Conservation (phyloP, 2,329 filamentous ascomycete species). For the Botrytis elliptica region DNA sequence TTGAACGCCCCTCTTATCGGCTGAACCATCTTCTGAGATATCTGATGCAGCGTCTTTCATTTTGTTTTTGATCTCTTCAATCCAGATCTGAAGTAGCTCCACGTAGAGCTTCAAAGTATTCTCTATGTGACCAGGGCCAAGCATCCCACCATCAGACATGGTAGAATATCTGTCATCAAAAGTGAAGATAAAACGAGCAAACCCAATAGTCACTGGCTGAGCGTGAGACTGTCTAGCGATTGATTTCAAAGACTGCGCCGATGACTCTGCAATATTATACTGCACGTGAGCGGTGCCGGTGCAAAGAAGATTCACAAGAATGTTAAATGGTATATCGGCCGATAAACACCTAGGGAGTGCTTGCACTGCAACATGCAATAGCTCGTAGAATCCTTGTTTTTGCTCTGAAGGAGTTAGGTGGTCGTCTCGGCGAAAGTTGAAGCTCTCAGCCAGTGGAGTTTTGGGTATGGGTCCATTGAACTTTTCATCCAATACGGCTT, state of each 20-base stretch:
- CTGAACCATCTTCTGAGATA: slow-evolving; percentile 57
- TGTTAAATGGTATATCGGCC: slow-evolving; percentile 86
- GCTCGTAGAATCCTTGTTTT: slow-evolving; percentile 91
- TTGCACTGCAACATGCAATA: slow-evolving; percentile 92
- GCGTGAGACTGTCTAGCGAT: slow-evolving; percentile 92
- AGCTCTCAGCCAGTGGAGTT: slow-evolving; percentile 91
- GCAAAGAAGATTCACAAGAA: slow-evolving; percentile 89
- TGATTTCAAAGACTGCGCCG: slow-evolving; percentile 87
- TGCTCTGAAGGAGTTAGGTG: slow-evolving; percentile 70
- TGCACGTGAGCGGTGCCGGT: slow-evolving; percentile 97
- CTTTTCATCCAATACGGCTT: slow-evolving; percentile 93
- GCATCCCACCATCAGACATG: slow-evolving; percentile 96
- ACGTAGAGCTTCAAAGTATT: slow-evolving; percentile 90
- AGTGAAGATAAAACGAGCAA: slow-evolving; percentile 96
- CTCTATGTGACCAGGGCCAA: slow-evolving; percentile 91
- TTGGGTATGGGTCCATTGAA: slow-evolving; percentile 85
- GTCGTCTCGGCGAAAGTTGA: slow-evolving; percentile 87
- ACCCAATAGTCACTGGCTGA: slow-evolving; percentile 93
- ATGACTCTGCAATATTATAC: slow-evolving; percentile 85
- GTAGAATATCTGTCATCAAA: slow-evolving; percentile 97
- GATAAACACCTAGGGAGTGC: slow-evolving; percentile 92
- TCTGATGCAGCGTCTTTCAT: slow-evolving; percentile 70
- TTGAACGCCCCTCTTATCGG: slow-evolving; percentile 71
- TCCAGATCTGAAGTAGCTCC: slow-evolving; percentile 93
- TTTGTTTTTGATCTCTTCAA: slow-evolving; percentile 90